Conservation (phyloP, 176 grass and related monocot genomes). For the Cenchrus fungigraminus region DNA sequence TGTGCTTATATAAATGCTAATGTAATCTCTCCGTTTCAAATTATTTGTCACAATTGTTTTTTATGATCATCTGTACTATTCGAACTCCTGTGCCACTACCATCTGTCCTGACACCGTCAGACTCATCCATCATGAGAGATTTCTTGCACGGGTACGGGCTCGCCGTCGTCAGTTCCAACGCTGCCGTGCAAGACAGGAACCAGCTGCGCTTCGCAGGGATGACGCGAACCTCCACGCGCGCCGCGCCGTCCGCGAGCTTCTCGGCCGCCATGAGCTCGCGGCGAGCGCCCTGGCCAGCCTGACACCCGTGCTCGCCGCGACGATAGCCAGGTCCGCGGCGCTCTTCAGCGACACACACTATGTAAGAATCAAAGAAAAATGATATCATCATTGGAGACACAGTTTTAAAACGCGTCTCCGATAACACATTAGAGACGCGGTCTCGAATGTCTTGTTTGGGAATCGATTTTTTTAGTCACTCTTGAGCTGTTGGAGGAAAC, state of each 20-base stretch:
- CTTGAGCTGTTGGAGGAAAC: no score
- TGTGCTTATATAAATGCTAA: no score
- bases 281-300: conserved; percentile 15
- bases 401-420: no score
- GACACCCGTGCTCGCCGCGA: conserved; percentile 27
- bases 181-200: neutral
- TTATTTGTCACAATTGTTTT: no score
- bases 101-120: neutral
- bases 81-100: neutral
- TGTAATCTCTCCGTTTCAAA: no score
- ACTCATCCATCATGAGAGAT: neutral
- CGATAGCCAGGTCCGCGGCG: neutral
- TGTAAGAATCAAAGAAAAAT: no score
- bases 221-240: neutral
- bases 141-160: neutral
- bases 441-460: no score
- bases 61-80: no score
- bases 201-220: neutral
- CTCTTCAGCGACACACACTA: neutral
- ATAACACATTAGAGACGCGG: no score
- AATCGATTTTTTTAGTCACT: no score
- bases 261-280: conserved; percentile 1
- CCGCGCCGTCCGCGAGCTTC: conserved; percentile 16
- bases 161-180: neutral
- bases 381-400: no score